Base-by-base conservation (phyloP, 306 rosid genomes). In the Cucurbita pepo region DNA sequence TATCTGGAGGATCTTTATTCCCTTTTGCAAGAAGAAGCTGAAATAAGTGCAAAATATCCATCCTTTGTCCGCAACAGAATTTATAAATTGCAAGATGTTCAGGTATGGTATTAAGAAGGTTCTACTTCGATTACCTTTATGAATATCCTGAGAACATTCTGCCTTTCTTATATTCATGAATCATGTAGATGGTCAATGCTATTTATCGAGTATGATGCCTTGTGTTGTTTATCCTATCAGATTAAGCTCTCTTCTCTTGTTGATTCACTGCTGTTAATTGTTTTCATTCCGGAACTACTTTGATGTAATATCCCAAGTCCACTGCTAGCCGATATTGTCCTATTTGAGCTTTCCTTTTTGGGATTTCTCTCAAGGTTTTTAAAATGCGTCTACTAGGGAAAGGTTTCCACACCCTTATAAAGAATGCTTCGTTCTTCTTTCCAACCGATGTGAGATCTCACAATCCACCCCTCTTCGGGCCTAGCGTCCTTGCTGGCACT, bases 1-100 rank as follows among this genome's bases (percentile, higher is more conserved):
- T 77, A 66, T 77, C 91, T 94, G 51, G 82, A 79, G 76, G 97
- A 91, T 86, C 75, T 94, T 77, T 87, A 79, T 75, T 2, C 79
- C 36, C 78, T 50, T 56, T 72, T 82, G 84, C 82, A 74, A 21
- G 72, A 5, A 56, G 83, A 54, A 75, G 30, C 65, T 62, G 85
- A 79, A 76, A 76, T 81, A 18, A 62, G 77, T 74, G 69, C 75
- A 45, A 74, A 76, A 70, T 94, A 83, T 78, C 95, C 97, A 22
- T 59, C 77, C 73, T 94, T 91, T 81, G 78, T 94, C 51, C 13
- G 76, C 84, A 85, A 82, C 81, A 83, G 89, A 78, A 79, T 86
- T 66, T 72, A 60, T 15, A 87, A 71, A 77, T 78, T 91, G 81
- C 77, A 71, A 77, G 76, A 77, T 21, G 79, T 89, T 76, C 55